Conservation (phyloP, 306 rosid species). For the Cucumis hystrix region DNA sequence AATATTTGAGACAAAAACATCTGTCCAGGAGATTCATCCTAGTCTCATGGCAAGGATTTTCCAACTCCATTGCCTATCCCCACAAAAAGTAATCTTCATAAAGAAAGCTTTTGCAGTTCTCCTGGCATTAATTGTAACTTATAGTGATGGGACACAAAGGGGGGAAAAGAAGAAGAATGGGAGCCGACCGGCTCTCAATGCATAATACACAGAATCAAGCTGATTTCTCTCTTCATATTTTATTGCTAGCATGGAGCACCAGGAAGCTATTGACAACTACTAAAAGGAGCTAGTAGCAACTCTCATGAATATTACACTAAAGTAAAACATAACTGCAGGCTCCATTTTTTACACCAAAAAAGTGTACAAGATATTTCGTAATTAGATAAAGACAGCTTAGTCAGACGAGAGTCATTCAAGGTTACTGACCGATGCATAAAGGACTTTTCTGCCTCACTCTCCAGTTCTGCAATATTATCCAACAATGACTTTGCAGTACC, state of each 20-base stretch:
- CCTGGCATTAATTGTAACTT: background rate
- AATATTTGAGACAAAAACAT: background rate
- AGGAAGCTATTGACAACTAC: background rate
- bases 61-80: background rate
- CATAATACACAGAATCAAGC: background rate
- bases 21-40: background rate
- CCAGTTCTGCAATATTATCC: slow-evolving; percentile 61
- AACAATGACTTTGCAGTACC: slow-evolving; percentile 75
- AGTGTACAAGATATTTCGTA: background rate
- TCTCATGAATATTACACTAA: background rate
- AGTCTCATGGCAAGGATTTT: background rate
- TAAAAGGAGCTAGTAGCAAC: background rate
- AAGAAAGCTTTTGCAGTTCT: background rate
- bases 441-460: slow-evolving; percentile 88
- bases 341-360: slow-evolving; percentile 5
- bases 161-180: background rate
- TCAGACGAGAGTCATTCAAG: slow-evolving; percentile 6
- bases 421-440: slow-evolving; percentile 85
- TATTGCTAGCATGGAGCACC: background rate
- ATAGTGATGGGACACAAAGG: background rate
- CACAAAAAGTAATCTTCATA: background rate
- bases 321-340: background rate
- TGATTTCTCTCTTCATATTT: background rate
- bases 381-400: background rate
- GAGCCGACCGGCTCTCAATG: background rate